These are phyloP conservation scores for Vitis hybrid DNA, from an alignment of 177 flowering plant species.

Conservation along the genomic window DNA sequence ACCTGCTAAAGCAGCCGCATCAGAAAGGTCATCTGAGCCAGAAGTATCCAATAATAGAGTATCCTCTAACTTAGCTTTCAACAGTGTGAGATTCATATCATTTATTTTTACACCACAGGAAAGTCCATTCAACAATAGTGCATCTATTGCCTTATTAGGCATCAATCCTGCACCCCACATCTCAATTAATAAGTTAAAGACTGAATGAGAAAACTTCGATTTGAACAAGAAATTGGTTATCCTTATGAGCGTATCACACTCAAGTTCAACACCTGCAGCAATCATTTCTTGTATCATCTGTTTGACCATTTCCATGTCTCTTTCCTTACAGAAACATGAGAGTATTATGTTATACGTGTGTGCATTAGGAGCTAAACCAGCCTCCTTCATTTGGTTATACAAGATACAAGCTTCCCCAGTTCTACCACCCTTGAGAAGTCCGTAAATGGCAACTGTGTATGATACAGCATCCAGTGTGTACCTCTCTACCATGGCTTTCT, in stretches of 20 bases:
- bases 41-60: conserved; percentile 10
- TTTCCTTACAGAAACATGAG: conserved; percentile 33
- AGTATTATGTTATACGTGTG: conserved; percentile 44
- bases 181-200: conserved; percentile 15
- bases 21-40: conserved; percentile 23
- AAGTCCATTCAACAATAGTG: conserved; percentile 12
- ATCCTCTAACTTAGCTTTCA: conserved; percentile 14
- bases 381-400: conserved; percentile 55
- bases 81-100: conserved; percentile 11
- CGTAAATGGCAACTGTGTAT: conserved; percentile 46
- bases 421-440: conserved; percentile 47
- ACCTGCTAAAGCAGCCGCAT: conserved; percentile 27
- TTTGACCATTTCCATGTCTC: conserved; percentile 32
- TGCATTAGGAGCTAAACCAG: conserved; percentile 43
- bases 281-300: conserved; percentile 31
- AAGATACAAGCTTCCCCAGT: conserved; percentile 42
- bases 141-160: conserved; percentile 20
- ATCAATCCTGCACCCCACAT: conserved; percentile 24
- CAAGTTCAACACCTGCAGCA: conserved; percentile 21
- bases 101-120: conserved; percentile 13
- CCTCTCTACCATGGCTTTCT: conserved; percentile 32
- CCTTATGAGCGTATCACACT: conserved; percentile 9
- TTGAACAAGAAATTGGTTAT: conserved; percentile 13
- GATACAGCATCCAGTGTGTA: conserved; percentile 52
- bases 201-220: conserved; percentile 10